Evolutionary conservation across 768 basidiomycete genomes (phyloP), one percentile per base, ranked within the genome.

Genomic region (Russula ochroleuca): DNA sequence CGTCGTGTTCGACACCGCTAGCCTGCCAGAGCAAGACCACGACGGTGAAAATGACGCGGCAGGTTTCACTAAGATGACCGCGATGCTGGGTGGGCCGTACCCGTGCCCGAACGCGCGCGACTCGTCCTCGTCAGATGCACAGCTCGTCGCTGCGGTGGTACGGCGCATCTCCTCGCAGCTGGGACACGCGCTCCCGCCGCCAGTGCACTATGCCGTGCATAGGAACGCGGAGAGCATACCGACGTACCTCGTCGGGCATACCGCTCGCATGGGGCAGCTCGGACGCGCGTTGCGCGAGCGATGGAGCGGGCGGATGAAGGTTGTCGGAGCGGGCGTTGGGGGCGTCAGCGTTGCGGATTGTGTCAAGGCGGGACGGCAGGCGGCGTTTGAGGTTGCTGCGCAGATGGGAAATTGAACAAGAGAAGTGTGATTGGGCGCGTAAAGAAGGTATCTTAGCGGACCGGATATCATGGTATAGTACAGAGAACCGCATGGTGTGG

Each of bases 281-380:
- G 75, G 76, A 60, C 66, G 65, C 2, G 78, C 76, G 11, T 71
- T 90, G 52, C 57, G 59, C 2, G 73, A 68, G 65, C 72, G 62
- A 69, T 75, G 74, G 68, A 69, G 67, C 67, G 80, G 78, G 60
- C 71, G 67, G 53, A 67, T 94, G 71, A 83, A 85, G 59, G 78
- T 94, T 3, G 75, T 90, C 8, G 94, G 94, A n/a, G 89, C 91
- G 13, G 90, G 92, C 1, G 88, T 93, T 37, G 85, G 85, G 0
- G 94, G 94, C 2, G 90, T 94, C 3, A 94, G 94, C 68, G 82
- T 95, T 1, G 86, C 85, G 9, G 94, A 96, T 70, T 95, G 93
- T 72, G 80, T 94, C 13, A 83, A 86, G 69, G 84, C 84, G 5
- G 94, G 88, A 15, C 83, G 86, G 72, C 77, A 73, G 23, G 87